Base-by-base conservation (phyloP, 495 filamentous ascomycete genomes). In the Talaromyces adpressus region DNA sequence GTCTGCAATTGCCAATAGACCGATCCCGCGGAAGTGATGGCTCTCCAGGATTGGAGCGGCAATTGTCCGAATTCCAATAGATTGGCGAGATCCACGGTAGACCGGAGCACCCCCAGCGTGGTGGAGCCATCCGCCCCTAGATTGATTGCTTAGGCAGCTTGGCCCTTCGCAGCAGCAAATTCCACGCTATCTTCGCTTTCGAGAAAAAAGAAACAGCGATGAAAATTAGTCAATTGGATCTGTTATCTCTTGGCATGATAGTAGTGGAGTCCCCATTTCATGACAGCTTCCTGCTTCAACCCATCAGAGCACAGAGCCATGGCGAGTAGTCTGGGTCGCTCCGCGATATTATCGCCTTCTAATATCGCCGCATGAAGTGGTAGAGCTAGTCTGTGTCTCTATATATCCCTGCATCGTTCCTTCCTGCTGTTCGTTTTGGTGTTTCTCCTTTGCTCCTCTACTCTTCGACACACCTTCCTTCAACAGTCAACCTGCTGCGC, bases 221-320 rank as follows among this genome's bases (percentile, higher is more conserved):
- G 27, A 22, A 56, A 29, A 56, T 56, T 25, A 56, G 22, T 56
- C 22, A 56, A 27, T n/a, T 20, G 14, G 60, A 51, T 32, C 45
- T 62, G 60, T 62, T 62, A 62, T 62, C 60, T 62, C 60, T 62
- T 62, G 60, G 60, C 60, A 49, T 32, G 59, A 45, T 27, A 45
- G 22, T 47, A 32, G 59, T 45, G 45, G 45, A 49, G 16, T 20
- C 45, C n/a, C 18, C 16, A 8, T 18, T 18, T 20, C 45, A 49
- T 49, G 45, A 49, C 45, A 49, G 45, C 45, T 20, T 41, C 36
- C 36, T 6, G n/a, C 45, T 22, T 6, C 45, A 49, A 49, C 18
- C 45, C 36, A 41, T 41, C 36, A 41, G 36, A 41, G 36, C 36
- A 41, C 8, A 16, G 36, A 41, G 45, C 18, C 45, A 49, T 41